These are phyloP conservation scores for Hypomontagnella monticulosa DNA, from an alignment of 495 filamentous ascomycete species.

Conservation along the genomic window DNA sequence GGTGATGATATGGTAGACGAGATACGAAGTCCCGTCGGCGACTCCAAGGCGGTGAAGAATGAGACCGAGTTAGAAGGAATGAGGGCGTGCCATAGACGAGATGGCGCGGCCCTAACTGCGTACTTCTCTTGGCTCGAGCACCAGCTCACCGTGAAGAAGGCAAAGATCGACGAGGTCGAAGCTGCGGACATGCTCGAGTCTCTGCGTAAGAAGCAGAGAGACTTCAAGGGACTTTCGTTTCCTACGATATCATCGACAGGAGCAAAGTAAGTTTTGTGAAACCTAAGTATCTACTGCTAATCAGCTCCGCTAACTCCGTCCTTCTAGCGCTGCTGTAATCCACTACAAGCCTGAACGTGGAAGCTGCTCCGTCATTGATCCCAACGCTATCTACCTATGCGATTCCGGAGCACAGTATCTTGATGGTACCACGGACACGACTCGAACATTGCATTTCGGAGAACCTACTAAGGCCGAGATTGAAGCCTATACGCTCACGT, in stretches of 20 bases:
- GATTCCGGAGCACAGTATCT: constrained; percentile 96
- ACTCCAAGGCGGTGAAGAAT: constrained; percentile 98
- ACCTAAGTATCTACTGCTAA: background rate
- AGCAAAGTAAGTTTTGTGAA: constrained; percentile 66
- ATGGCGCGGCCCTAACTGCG: constrained; percentile 89
- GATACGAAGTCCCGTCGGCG: constrained; percentile 84
- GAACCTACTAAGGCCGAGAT: constrained; percentile 84
- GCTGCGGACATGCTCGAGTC: constrained; percentile 90
- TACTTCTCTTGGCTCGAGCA: constrained; percentile 98
- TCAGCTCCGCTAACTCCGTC: constrained; percentile 24
- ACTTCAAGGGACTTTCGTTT: constrained; percentile 93
- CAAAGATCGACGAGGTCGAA: constrained; percentile 84
- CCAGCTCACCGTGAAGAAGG: constrained; percentile 77
- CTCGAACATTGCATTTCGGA: constrained; percentile 92
- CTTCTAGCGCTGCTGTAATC: constrained; percentile 79
- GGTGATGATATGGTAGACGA: constrained; percentile 91
- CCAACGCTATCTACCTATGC: constrained; percentile 89
- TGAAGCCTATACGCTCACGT: constrained; percentile 91
- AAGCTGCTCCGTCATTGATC: constrained; percentile 84
- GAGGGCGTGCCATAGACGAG: constrained; percentile 91
- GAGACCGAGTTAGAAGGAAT: constrained; percentile 90
- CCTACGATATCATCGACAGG: constrained; percentile 96
- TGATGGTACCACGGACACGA: constrained; percentile 97
- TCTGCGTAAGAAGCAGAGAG: constrained; percentile 79
- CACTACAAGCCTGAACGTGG: constrained; percentile 95